phyloP scores from a whole-genome alignment of 2,329 filamentous ascomycete genomes.

The Stagonosporopsis vannaccii region DNA sequence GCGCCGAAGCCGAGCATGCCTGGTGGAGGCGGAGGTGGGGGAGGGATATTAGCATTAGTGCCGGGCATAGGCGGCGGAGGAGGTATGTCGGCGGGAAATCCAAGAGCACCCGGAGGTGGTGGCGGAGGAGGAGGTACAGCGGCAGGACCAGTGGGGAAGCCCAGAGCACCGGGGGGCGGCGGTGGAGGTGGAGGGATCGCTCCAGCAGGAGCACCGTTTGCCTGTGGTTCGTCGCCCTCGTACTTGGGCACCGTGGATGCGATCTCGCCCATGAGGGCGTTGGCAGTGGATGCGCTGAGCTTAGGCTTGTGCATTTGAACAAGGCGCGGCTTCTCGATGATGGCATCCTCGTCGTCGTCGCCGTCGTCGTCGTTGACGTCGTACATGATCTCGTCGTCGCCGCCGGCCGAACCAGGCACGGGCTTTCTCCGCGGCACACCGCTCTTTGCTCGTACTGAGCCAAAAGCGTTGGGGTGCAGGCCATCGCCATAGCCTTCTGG shows the following conservation, averaged over 20 bases:
- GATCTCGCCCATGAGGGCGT: conserved; percentile 74
- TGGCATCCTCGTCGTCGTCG: conserved; percentile 64
- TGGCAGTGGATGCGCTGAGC: conserved; percentile 67
- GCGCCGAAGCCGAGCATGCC: conserved; percentile 53
- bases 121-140: conserved; percentile 58
- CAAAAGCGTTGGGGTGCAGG: conserved; percentile 75
- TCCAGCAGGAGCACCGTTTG: conserved; percentile 74
- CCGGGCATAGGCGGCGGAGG: conserved; percentile 58
- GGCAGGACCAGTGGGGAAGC: conserved; percentile 51
- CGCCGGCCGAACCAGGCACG: conserved; percentile 47
- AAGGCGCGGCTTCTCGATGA: conserved; percentile 81
- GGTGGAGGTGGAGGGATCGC: conserved; percentile 68
- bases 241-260: conserved; percentile 75
- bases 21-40: conserved; percentile 58
- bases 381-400: conserved; percentile 47
- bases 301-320: conserved; percentile 80
- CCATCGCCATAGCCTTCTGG: conserved; percentile 52
- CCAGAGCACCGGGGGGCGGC: conserved; percentile 50
- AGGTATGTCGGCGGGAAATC: conserved; percentile 48
- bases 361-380: conserved; percentile 59
- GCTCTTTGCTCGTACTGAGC: conserved; percentile 52
- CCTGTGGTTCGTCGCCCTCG: conserved; percentile 76
- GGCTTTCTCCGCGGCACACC: conserved; percentile 50
- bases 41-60: conserved; percentile 52
- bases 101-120: conserved; percentile 49